Evolutionary conservation across 1,284 basidiomycete genomes (phyloP).

Genomic region (Trichosporon inkin): DNA sequence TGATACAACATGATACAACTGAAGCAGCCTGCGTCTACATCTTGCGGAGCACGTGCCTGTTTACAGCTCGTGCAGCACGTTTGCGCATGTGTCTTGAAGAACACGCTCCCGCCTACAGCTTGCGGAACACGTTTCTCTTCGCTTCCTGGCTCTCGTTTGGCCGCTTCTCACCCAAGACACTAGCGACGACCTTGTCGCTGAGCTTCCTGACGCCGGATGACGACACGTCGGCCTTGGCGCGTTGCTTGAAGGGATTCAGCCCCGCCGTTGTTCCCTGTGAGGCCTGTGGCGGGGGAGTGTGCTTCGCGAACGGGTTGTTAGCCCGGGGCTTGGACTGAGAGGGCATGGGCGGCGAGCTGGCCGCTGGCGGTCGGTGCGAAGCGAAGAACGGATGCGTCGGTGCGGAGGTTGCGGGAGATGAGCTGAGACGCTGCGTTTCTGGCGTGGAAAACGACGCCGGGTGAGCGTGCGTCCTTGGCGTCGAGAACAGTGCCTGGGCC

Average conservation of each 20-base stretch:
- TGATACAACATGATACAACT: too few species aligned
- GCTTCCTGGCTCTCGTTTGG: background rate
- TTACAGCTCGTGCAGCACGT: too few species aligned
- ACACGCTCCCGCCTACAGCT: too few species aligned
- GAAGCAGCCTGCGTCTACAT: background rate
- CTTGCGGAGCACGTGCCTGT: background rate
- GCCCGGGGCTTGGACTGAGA: background rate
- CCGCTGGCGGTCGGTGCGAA: background rate
- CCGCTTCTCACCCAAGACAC: constrained; percentile 1
- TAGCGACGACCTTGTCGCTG: background rate
- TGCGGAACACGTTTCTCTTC: background rate
- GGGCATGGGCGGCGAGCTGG: background rate
- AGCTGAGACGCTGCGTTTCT: too few species aligned
- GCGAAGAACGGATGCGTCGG: background rate
- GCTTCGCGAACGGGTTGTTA: constrained; percentile 2
- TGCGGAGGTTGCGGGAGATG: background rate
- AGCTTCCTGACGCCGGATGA: background rate
- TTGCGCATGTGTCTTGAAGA: too few species aligned
- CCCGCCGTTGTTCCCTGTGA: background rate
- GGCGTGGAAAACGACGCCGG: too few species aligned
- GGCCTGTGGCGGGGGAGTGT: background rate
- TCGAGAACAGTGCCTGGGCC: too few species aligned
- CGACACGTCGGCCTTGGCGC: background rate
- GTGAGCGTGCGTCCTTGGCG: too few species aligned
- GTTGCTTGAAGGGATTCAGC: background rate